Base-by-base conservation (phyloP, 2,329 filamentous ascomycete species). In the Anisogramma anomala region DNA sequence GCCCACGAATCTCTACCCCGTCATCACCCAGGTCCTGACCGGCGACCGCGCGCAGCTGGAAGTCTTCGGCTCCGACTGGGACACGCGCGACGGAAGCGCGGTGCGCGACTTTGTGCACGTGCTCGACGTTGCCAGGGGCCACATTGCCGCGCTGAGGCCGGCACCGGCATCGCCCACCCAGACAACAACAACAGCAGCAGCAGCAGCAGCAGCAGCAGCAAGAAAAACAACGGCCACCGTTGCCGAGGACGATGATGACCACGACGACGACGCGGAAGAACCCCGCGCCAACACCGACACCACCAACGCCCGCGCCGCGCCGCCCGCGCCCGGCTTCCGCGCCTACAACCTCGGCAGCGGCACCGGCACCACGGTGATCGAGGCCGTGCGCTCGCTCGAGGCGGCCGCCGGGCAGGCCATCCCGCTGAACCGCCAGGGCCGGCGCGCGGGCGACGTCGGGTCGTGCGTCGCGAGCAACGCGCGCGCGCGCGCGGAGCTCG, bases 61-160 rank as follows among this genome's bases (percentile, higher is more conserved):
- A 36, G 69, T 82, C 39, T 82, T 77, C 48, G 78, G 78, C 6
- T 67, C 66, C 3, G 75, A 82, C 55, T 82, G 77, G 69, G 67
- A 77, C 42, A 82, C 78, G 0, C 61, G 65, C 3, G 78, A 82
- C 50, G 77, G 78, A 13, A 81, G 77, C 0, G 75, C 76, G 1
- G 67, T 82, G 30, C 71, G 78, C 31, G 78, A 82, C 55, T 82
- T 79, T 52, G 79, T 82, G 48, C 77, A 82, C 49, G 77, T 81
- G 27, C 71, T 69, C 13, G 78, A 82, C 55, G 66, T 82, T 33
- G 77, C 77, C 5, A 64, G 71, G 31, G 77, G 74, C 4, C 78
- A 82, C 56, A 68, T 80, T 27, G 74, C 77, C 6, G 78, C 78
- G 2, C 61, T 79, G 17, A 43, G 53, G 13, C 52, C 63, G 55